Evolutionary conservation across 202 grass and related monocot species (phyloP), one percentile per base, ranked within the genome.

Genomic region (Schoenoplectus triqueter): DNA sequence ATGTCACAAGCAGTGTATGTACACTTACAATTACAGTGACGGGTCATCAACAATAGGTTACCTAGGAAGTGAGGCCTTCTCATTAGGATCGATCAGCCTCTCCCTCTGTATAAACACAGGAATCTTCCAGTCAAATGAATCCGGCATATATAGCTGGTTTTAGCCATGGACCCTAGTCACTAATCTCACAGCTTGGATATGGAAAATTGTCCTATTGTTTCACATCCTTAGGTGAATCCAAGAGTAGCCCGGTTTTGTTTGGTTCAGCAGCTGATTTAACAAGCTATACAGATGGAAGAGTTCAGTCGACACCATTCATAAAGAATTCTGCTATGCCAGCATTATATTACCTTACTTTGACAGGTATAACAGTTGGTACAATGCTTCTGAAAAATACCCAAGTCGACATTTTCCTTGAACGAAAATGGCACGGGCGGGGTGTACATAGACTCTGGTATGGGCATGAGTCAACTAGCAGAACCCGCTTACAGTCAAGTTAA

Each of bases 141-240:
- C 90, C 3, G 94, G 94, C 48, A 70, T 31, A 31, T 31, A 31
- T 97, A 84, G 63, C 92, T 7, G 94, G 94, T 22, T 86, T 97
- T 11, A 88, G 88, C 2, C 94, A 87, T 14, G 89, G 82, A 1
- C 84, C 86, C 2, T 46, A 91, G 46, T 97, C 94, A 0, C n/a
- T 97, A 1, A 52, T 94, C 6, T 88, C 92, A 39, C 94, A 97
- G 59, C 87, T 92, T 0, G 40, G 61, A 14, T 66, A 91, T 2
- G 50, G 63, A 2, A 92, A 80, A 31, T 94, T 94, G 86, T 94
- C 92, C 2, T 94, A 97, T 70, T 94, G 94, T 86, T 88, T 97
- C 84, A 94, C 90, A 10, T 87, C 92, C 0, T 88, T 94, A 64
- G 72, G 82, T 45, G 87, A 86, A 1, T 69, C 77, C n/a, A 92